Base-by-base conservation (phyloP, 768 basidiomycete species). In the Royoungia palumana region DNA sequence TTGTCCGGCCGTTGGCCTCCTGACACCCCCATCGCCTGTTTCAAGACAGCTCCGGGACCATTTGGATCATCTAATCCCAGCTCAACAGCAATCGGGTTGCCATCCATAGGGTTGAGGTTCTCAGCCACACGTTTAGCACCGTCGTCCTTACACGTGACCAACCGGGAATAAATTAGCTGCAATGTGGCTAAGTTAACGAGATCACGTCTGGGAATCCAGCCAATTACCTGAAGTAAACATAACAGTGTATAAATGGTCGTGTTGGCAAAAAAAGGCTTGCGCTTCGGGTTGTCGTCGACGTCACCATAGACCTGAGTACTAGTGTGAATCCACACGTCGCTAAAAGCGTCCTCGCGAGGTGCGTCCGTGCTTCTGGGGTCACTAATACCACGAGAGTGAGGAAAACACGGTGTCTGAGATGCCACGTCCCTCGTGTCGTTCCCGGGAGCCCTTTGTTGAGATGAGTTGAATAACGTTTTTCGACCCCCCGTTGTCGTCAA, bases 201-300 rank as follows among this genome's bases (percentile, higher is more conserved):
- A 34, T 37, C 30, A 35, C 14, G 27, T n/a, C n/a, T 17, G 38
- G 24, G 16, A 52, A 63, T 6, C 20, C 39, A 25, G 12, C 13
- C 40, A 41, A 30, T 50, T 60, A 82, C 95, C 85, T 99, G 93
- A 42, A 98, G 65, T 44, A 95, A 72, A 42, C 96, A 85, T 56
- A 98, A 65, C 44, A 97, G 66, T 7, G 89, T 89, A 71, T 98
- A 99, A 65, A 93, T 90, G 19, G 91, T 87, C 40, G 90, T 92
- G 70, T 97, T 96, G 50, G 81, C 81, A 69, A 95, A 98, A 69
- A 97, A 90, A 9, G 86, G 77, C 45, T 67, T 79, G 39, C 75
- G 72, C 46, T 70, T 75, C 43, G 60, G 55, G 7, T 57, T 46
- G 48, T 72, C 71, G 28, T 43, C 54, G 13, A 59, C 52, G 51